Conservation (phyloP, 306 rosid species). For the Dryas alaskensis region DNA sequence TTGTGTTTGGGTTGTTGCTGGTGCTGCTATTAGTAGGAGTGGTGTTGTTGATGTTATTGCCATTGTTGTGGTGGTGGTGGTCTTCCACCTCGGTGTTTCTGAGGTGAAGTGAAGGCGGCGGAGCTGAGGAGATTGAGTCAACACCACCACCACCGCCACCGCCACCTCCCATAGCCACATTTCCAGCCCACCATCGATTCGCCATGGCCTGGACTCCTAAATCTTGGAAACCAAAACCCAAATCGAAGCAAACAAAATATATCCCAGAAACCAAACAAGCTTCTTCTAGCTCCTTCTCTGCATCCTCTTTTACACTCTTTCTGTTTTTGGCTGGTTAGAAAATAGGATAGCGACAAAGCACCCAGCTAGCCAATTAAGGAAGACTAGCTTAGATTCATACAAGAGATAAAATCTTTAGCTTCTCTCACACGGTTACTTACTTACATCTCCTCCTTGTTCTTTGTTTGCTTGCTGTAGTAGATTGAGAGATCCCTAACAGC, state of each 20-base stretch:
- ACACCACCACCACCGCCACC: background rate
- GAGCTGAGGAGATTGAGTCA: conserved; percentile 40
- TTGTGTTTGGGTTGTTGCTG: conserved; percentile 35
- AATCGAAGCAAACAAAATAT: conserved; percentile 1
- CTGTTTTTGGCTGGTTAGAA: background rate
- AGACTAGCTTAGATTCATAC: conserved; percentile 7
- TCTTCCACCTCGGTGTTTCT: conserved; percentile 47
- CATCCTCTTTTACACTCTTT: background rate
- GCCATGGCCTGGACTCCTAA: conserved; percentile 43
- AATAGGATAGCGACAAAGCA: conserved; percentile 14
- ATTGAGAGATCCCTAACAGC: conserved; percentile 26
- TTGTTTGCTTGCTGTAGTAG: conserved; percentile 11
- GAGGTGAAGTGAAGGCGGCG: conserved; percentile 51
- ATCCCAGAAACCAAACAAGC: background rate
- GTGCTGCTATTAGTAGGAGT: conserved; percentile 42
- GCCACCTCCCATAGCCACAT: conserved; percentile 49
- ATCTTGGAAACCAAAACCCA: background rate
- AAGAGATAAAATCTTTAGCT: conserved; percentile 9
- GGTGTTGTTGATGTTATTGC: conserved; percentile 16
- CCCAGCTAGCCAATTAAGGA: conserved; percentile 1
- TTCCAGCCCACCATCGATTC: conserved; percentile 84
- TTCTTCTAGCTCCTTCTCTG: background rate
- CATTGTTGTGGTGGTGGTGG: conserved; percentile 10
- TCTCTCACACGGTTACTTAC: background rate
- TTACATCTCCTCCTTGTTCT: background rate